These are phyloP conservation scores for Sporothrix brunneoviolacea DNA, from an alignment of 2,329 filamentous ascomycete species.

Conservation along the genomic window DNA sequence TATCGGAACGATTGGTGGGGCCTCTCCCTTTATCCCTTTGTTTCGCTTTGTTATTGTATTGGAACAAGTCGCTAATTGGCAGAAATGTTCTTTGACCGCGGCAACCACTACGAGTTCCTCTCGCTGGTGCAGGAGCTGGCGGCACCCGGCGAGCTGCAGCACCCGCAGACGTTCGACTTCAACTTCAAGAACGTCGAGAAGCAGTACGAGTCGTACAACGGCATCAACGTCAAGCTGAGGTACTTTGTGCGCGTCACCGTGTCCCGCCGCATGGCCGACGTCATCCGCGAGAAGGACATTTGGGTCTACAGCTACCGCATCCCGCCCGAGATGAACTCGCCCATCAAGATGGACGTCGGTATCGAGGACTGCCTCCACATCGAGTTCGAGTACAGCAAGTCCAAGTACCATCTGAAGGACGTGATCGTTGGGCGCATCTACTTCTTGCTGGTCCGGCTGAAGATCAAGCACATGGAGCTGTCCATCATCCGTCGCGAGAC, in stretches of 20 bases:
- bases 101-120: conserved; percentile 98
- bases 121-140: conserved; percentile 95
- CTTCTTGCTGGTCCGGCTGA: conserved; percentile 90
- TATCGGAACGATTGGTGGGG: conserved; percentile 88
- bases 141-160: conserved; percentile 93
- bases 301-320: conserved; percentile 99
- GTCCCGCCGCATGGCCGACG: conserved; percentile 92
- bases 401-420: conserved; percentile 98
- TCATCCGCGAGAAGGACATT: conserved; percentile 97
- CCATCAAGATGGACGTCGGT: conserved; percentile 99
- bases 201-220: conserved; percentile 99
- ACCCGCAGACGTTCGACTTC: conserved; percentile 98
- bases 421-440: conserved; percentile 98
- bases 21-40: conserved; percentile 4
- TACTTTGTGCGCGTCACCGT: conserved; percentile 98
- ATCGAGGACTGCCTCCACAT: conserved; percentile 99
- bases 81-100: conserved; percentile 99
- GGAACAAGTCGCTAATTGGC: not conserved
- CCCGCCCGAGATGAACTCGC: conserved; percentile 94
- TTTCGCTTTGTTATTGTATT: not conserved
- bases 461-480: conserved; percentile 99
- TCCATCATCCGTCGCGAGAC: conserved; percentile 97
- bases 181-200: conserved; percentile 99
- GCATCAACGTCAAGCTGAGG: conserved; percentile 97
- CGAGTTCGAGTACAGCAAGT: conserved; percentile 99